Evolutionary conservation across 768 basidiomycete species (phyloP).

Genomic region (Leucogyrophana mollusca): DNA sequence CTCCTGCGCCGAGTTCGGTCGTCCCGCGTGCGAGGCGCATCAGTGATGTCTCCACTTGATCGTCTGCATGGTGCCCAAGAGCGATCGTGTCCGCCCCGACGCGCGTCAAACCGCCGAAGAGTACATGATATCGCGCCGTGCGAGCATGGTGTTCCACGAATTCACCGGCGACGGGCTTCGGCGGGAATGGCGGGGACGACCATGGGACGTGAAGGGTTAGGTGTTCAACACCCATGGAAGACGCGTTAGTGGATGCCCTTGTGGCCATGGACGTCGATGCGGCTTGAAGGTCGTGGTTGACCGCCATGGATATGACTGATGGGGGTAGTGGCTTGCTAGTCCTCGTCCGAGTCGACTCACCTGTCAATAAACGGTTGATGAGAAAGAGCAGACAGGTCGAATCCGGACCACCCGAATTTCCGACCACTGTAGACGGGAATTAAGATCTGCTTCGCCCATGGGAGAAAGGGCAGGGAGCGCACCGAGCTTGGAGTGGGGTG

Average conservation of each 20-base stretch:
- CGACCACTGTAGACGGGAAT: slow-evolving; percentile 48
- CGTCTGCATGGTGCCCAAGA: slow-evolving; percentile 78
- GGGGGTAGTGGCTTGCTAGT: slow-evolving; percentile 14
- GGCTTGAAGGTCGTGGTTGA: slow-evolving; percentile 70
- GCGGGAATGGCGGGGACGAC: slow-evolving; percentile 52
- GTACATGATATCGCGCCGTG: slow-evolving; percentile 50
- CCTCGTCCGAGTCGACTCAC: slow-evolving; percentile 11
- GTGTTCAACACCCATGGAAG: slow-evolving; percentile 43
- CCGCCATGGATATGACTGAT: slow-evolving; percentile 54
- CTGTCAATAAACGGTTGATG: slow-evolving; percentile 42
- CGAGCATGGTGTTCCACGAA: slow-evolving; percentile 60
- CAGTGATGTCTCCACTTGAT: slow-evolving; percentile 80
- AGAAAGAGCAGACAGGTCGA: slow-evolving; percentile 78
- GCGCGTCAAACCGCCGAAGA: slow-evolving; percentile 48
- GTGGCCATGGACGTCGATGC: slow-evolving; percentile 56
- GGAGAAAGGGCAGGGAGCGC: slow-evolving; percentile 6
- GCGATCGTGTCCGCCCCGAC: slow-evolving; percentile 45
- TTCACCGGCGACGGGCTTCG: slow-evolving; percentile 35
- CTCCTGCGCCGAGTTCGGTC: slow-evolving; percentile 54
- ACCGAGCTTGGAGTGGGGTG: slow-evolving; percentile 40
- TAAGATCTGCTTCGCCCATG: background rate
- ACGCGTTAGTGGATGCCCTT: slow-evolving; percentile 43
- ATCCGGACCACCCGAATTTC: slow-evolving; percentile 82
- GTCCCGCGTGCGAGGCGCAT: slow-evolving; percentile 66
- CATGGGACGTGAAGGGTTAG: slow-evolving; percentile 52